phyloP scores from a whole-genome alignment of 495 filamentous ascomycete species.

The Rhypophila decipiens region DNA sequence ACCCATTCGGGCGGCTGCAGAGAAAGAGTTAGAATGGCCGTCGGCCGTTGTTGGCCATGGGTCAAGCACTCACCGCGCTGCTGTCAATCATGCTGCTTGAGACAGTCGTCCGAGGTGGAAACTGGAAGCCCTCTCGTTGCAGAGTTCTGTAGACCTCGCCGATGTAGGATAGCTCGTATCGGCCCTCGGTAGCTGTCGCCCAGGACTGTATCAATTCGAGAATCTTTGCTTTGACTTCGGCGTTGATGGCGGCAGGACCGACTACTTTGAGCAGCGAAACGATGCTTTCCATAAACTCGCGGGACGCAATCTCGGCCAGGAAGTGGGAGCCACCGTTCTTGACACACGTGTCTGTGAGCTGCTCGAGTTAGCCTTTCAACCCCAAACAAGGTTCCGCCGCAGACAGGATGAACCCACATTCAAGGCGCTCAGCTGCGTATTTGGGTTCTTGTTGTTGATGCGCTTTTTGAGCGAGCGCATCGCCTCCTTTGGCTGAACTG shows the following conservation, averaged over 20 bases:
- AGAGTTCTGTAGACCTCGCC: slow-evolving; percentile 77
- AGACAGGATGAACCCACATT: slow-evolving; percentile 51
- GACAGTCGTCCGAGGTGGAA: slow-evolving; percentile 81
- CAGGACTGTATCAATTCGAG: slow-evolving; percentile 89
- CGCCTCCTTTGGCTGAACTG: slow-evolving; percentile 91
- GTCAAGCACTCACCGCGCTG: slow-evolving; percentile 60
- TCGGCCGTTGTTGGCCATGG: neutral
- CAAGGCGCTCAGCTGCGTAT: slow-evolving; percentile 85
- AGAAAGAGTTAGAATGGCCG: slow-evolving; percentile 6
- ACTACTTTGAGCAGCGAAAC: slow-evolving; percentile 79
- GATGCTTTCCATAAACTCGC: slow-evolving; percentile 97
- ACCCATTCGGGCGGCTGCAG: slow-evolving; percentile 98
- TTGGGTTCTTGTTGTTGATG: slow-evolving; percentile 94
- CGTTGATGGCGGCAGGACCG: slow-evolving; percentile 68
- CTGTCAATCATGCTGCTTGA: slow-evolving; percentile 95
- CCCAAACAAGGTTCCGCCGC: neutral
- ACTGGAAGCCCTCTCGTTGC: slow-evolving; percentile 77
- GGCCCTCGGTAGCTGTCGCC: slow-evolving; percentile 84
- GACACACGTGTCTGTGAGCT: slow-evolving; percentile 93
- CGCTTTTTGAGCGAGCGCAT: slow-evolving; percentile 93
- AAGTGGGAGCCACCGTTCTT: slow-evolving; percentile 99
- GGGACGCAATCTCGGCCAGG: slow-evolving; percentile 85
- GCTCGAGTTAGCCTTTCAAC: slow-evolving; percentile 10
- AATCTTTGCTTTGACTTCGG: slow-evolving; percentile 82
- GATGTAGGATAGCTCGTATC: slow-evolving; percentile 76